Evolutionary conservation across 805 yeast species (phyloP).

Genomic region (Diddensiella caesifluorescens): DNA sequence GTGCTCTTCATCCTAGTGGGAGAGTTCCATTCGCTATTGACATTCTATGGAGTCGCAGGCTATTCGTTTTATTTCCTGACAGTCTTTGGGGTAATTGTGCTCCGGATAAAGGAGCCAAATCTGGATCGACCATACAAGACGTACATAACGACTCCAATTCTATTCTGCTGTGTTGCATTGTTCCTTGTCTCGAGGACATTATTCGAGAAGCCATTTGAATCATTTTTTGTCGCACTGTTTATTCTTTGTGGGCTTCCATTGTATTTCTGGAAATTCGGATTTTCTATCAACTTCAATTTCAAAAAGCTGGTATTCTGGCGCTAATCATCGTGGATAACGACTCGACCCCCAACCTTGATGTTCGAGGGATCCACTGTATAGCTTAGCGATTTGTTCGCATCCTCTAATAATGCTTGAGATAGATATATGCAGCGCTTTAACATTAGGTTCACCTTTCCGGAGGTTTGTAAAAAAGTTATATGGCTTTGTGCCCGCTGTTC

Average conservation of each 20-base stretch:
- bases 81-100: constrained; percentile 34
- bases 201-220: constrained; percentile 32
- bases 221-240: constrained; percentile 28
- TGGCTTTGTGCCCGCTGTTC: constrained; percentile 14
- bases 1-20: constrained; percentile 33
- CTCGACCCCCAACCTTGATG: constrained; percentile 12
- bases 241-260: constrained; percentile 31
- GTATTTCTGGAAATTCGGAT: constrained; percentile 19
- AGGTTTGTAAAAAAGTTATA: constrained; percentile 12
- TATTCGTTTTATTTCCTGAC: constrained; percentile 33
- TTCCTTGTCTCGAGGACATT: constrained; percentile 32
- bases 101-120: constrained; percentile 33
- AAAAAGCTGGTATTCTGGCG: not conserved
- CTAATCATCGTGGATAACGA: constrained; percentile 2
- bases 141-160: constrained; percentile 33
- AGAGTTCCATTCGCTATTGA: constrained; percentile 33
- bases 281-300: not conserved
- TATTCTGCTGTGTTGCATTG: constrained; percentile 36
- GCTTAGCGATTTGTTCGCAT: constrained; percentile 13
- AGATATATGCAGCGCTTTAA: constrained; percentile 17
- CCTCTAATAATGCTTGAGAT: constrained; percentile 16
- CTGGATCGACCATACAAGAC: constrained; percentile 36
- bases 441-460: constrained; percentile 11
- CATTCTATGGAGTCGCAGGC: constrained; percentile 36
- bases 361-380: constrained; percentile 13